Evolutionary conservation across 768 basidiomycete species (phyloP), one percentile per base, ranked within the genome.

Genomic region (Pulveroboletus ravenelii): DNA sequence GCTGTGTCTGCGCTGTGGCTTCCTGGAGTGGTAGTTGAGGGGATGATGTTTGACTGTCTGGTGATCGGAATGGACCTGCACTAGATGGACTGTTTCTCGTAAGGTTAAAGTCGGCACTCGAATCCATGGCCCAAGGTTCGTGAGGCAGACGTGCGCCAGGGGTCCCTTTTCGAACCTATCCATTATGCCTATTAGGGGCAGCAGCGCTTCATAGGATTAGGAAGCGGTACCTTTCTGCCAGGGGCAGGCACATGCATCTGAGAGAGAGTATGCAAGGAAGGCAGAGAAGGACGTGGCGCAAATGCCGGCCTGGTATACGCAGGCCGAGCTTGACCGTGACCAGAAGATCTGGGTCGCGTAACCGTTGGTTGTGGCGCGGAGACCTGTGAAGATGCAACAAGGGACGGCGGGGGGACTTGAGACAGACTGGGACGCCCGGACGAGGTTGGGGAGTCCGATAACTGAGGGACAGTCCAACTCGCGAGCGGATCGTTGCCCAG

Each of bases 401-500:
- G 34, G 41, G 52, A 52, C 18, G 58, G 51, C 32, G 31, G 45
- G 10, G 42, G 47, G 6, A 36, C 47, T 14, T 52, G 47, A 15
- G 62, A 56, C 14, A 57, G 42, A 37, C 37, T 36, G 20, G 48
- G 49, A 14, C 23, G 45, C 12, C 27, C 25, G 12, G 27, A 27
- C 27, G 45, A 27, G n/a, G n/a, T 8, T 3, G 34, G 44, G 18
- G 41, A 29, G 20, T 43, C 46, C 1, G 32, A 39, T 27, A 36
- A 27, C 3, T 10, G 45, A 36, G 34, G 45, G n/a, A 45, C 9
- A 10, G 53, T 14, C 41, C 84, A 71, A 53, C 82, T 80, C 18
- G 87, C 87, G 58, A 89, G 89, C 2, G 87, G 87, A 58, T 89
- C 87, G 45, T 84, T 81, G 58, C 87, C 86, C 23, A 85, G 70